Evolutionary conservation across 176 grass and related monocot genomes (phyloP).

Genomic region (Eleusine indica): DNA sequence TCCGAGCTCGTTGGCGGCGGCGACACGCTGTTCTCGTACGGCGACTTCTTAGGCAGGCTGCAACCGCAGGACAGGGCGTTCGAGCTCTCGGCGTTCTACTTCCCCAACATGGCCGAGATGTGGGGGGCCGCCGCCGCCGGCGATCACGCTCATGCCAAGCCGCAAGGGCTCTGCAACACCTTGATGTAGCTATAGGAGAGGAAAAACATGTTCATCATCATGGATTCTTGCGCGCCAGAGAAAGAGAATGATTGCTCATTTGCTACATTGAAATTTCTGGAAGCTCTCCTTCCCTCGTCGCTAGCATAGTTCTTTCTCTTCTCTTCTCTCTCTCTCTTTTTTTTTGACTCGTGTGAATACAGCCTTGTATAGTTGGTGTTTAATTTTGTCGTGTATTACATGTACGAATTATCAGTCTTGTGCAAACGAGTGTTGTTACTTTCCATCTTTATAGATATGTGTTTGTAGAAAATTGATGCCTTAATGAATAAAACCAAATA

Average conservation of each 20-base stretch:
- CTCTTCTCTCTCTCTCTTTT: accelerated
- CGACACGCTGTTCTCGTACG: slow-evolving; percentile 47
- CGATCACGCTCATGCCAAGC: slow-evolving; percentile 32
- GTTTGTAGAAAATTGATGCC: too few relatives aligned
- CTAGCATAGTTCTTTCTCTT: neutral
- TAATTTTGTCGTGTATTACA: slow-evolving; percentile 32
- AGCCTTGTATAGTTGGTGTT: neutral
- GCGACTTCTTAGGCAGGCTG: slow-evolving; percentile 38
- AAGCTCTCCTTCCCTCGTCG: neutral
- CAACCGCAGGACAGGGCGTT: slow-evolving; percentile 30
- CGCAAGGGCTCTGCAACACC: slow-evolving; percentile 42
- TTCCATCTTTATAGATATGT: too few relatives aligned
- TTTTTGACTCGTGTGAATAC: neutral
- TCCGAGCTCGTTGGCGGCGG: slow-evolving; percentile 24
- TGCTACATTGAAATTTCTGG: neutral
- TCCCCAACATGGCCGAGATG: slow-evolving; percentile 55
- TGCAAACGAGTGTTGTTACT: too few relatives aligned
- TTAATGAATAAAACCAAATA: too few relatives aligned
- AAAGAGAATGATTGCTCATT: neutral
- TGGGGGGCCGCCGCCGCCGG: slow-evolving; percentile 27
- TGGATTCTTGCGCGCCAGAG: neutral
- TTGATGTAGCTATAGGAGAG: slow-evolving; percentile 17
- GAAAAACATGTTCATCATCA: neutral
- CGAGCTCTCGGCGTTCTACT: slow-evolving; percentile 61
- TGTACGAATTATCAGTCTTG: slow-evolving; percentile 22